Base-by-base conservation (phyloP, 2,329 filamentous ascomycete species). In the Trichoderma brevicompactum region DNA sequence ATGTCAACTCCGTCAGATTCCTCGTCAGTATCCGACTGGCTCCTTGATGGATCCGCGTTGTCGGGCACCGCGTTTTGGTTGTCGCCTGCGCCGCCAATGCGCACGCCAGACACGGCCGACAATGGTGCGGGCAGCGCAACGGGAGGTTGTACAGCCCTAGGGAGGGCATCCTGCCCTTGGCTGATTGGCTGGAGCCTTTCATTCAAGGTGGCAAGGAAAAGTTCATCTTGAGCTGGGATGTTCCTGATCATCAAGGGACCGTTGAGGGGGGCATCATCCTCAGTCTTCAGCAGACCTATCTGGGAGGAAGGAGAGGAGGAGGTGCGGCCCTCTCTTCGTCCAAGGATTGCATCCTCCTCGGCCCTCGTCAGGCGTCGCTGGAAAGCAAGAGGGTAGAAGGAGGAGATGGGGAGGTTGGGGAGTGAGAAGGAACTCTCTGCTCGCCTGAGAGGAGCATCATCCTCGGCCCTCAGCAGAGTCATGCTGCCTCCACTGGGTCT, bases 201-300 rank as follows among this genome's bases (percentile, higher is more conserved):
- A 43, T 82, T 80, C 15, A 87, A 72, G 65, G 76, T 76, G 50
- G 77, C 76, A 56, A 84, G 81, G 68, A 87, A 87, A 23, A 82
- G 75, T 69, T 86, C 84, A 65, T 87, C 85, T 55, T 84, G 79
- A 1, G 82, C 82, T 1, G 84, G 83, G 66, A 83, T 82, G 67
- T 87, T 87, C 65, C 80, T 79, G 43, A 87, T 77, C 76, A 83
- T 83, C 56, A 87, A 69, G 8, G 84, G 85, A 0, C 83, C 84
- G 61, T 79, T 82, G 38, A 87, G 76, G 19, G 77, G 75, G 1
- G 73, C 75, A 66, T 86, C 85, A 5, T 81, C 79, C 8, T 73
- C 71, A 5, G 79, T 75, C 34, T 83, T 79, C 40, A 81, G 69
- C 7, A 69, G 68, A 41, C 15, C 19, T 8, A 3, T 19, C 44